These are phyloP conservation scores for Syzygium aromaticum DNA, from an alignment of 345 rosid species.

Conservation along the genomic window DNA sequence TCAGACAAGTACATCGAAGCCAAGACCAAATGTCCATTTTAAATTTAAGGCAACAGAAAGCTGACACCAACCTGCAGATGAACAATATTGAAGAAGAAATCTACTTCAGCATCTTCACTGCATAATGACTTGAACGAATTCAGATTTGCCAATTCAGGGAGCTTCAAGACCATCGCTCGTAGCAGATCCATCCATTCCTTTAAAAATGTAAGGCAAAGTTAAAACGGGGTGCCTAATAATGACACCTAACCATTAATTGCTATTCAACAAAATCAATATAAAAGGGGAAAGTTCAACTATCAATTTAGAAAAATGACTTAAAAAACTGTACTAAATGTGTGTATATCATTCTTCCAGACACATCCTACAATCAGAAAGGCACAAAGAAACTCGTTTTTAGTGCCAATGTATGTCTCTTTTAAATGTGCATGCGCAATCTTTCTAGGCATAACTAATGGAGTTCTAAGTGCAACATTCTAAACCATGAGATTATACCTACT, in stretches of 20 bases:
- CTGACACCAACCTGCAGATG: constrained; percentile 58
- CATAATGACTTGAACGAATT: constrained; percentile 51
- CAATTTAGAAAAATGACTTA: not conserved
- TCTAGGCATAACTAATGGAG: not conserved
- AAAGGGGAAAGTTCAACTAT: not conserved
- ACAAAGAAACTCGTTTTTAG: not conserved
- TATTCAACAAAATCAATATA: not conserved
- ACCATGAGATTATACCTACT: not conserved
- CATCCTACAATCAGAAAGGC: not conserved
- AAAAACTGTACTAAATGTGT: not conserved
- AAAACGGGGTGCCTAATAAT: not conserved
- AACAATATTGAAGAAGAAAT: constrained; percentile 69
- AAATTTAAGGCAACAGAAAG: not conserved
- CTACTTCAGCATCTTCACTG: constrained; percentile 76
- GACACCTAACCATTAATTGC: not conserved
- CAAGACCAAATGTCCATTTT: not conserved
- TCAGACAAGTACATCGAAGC: not conserved
- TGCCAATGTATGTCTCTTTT: not conserved
- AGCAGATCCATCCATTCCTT: constrained; percentile 92
- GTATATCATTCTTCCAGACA: not conserved
- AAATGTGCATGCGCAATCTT: not conserved
- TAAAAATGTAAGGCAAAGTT: constrained; percentile 8
- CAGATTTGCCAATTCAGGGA: constrained; percentile 58
- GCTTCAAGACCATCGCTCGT: constrained; percentile 67
- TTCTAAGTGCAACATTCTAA: not conserved